Evolutionary conservation across 2,329 filamentous ascomycete species (phyloP).

Genomic region (Thelonectria olida): DNA sequence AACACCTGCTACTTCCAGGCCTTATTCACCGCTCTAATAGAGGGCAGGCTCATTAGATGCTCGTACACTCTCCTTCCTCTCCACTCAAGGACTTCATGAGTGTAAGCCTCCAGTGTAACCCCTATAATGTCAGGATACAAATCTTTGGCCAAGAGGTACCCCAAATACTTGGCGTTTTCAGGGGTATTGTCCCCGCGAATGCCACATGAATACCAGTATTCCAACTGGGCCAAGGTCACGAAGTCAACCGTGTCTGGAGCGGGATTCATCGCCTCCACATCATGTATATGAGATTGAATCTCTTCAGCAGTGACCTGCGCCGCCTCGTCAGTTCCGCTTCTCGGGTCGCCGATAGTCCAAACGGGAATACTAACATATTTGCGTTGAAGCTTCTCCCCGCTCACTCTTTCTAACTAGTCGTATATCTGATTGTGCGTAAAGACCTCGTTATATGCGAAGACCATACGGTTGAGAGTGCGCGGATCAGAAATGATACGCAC

Average conservation of each 20-base stretch:
- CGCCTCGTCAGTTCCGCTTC: background rate
- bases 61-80: background rate
- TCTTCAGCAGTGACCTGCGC: background rate
- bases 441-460: constrained; percentile 58
- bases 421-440: constrained; percentile 57
- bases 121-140: constrained; percentile 54
- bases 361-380: constrained; percentile 11
- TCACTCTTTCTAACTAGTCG: constrained; percentile 54
- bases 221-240: background rate
- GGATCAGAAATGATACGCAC: constrained; percentile 60
- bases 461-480: constrained; percentile 61
- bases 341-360: background rate
- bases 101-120: background rate
- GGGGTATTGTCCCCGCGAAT: constrained; percentile 62
- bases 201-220: constrained; percentile 55
- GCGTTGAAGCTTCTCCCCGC: constrained; percentile 55
- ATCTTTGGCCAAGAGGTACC: constrained; percentile 60
- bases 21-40: too few species aligned
- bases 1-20: too few species aligned
- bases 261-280: background rate
- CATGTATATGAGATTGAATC: background rate
- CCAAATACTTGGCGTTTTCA: constrained; percentile 62
- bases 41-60: too few species aligned
- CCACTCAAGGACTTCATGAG: background rate
- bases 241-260: background rate